phyloP scores from a whole-genome alignment of 2,329 filamentous ascomycete genomes.

The Sclerotinia trifoliorum region DNA sequence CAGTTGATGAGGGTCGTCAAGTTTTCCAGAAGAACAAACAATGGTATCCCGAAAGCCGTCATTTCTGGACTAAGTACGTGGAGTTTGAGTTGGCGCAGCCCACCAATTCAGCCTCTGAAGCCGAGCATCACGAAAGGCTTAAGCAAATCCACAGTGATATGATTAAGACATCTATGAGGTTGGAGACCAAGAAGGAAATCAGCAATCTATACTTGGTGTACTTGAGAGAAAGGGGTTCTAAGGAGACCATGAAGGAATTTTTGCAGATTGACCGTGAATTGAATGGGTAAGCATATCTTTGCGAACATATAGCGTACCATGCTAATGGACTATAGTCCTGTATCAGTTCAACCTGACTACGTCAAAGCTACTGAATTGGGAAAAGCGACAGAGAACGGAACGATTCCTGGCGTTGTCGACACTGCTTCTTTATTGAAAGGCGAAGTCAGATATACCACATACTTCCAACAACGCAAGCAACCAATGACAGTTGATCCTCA shows the following conservation, averaged over 20 bases:
- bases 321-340: conserved; percentile 41
- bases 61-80: conserved; percentile 90
- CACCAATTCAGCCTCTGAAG: conserved; percentile 61
- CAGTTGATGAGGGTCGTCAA: conserved; percentile 74
- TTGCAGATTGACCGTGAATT: conserved; percentile 80
- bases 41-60: conserved; percentile 78
- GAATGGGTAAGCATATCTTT: conserved; percentile 63
- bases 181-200: conserved; percentile 69
- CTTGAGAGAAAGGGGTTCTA: conserved; percentile 76
- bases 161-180: conserved; percentile 65
- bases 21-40: conserved; percentile 81
- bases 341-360: conserved; percentile 44
- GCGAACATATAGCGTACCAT: not conserved
- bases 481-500: conserved; percentile 33
- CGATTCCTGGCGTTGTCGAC: conserved; percentile 44
- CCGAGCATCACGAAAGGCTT: conserved; percentile 68
- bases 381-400: conserved; percentile 46
- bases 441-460: conserved; percentile 46
- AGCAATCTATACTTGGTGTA: conserved; percentile 78
- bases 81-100: conserved; percentile 86
- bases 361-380: conserved; percentile 40
- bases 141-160: conserved; percentile 78
- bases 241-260: conserved; percentile 83
- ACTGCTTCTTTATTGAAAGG: conserved; percentile 45
- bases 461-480: conserved; percentile 41